A percentile compares a stretch with the other conserved stretches of the same genome.
phyloP scores from a whole-genome alignment of 2,329 filamentous ascomycete genomes.

The Hymenoscyphus linearis region DNA sequence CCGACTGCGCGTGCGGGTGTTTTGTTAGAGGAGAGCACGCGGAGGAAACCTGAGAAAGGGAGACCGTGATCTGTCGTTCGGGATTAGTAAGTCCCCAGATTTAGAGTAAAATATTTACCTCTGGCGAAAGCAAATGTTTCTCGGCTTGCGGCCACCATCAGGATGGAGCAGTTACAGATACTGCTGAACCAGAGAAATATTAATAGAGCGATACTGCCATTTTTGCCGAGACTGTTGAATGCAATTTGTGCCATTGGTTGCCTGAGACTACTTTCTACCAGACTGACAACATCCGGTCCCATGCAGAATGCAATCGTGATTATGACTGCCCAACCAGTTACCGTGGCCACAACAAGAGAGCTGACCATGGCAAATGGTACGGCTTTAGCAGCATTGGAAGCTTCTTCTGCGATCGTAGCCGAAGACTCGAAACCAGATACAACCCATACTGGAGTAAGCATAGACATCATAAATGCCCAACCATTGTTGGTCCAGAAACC shows the following conservation, averaged over 20 bases:
- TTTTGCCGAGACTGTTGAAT: constrained; percentile 50
- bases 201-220: constrained; percentile 39
- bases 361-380: constrained; percentile 33
- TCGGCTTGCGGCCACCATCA: constrained; percentile 31
- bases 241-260: constrained; percentile 54
- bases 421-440: constrained; percentile 30
- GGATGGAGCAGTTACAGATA: constrained; percentile 32
- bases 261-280: constrained; percentile 42
- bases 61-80: constrained; percentile 28
- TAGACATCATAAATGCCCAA: constrained; percentile 31
- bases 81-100: background rate
- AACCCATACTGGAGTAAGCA: constrained; percentile 33
- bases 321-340: constrained; percentile 51
- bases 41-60: constrained; percentile 27
- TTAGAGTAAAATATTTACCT: constrained; percentile 15
- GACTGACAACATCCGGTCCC: constrained; percentile 40
- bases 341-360: constrained; percentile 25
- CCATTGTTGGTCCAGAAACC: constrained; percentile 29
- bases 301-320: constrained; percentile 53
- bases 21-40: constrained; percentile 27
- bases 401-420: constrained; percentile 32
- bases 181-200: constrained; percentile 28
- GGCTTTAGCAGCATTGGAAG: constrained; percentile 29
- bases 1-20: constrained; percentile 29
- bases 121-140: constrained; percentile 31